Evolutionary conservation across 2,329 filamentous ascomycete genomes (phyloP).

Genomic region (Alternaria panax): DNA sequence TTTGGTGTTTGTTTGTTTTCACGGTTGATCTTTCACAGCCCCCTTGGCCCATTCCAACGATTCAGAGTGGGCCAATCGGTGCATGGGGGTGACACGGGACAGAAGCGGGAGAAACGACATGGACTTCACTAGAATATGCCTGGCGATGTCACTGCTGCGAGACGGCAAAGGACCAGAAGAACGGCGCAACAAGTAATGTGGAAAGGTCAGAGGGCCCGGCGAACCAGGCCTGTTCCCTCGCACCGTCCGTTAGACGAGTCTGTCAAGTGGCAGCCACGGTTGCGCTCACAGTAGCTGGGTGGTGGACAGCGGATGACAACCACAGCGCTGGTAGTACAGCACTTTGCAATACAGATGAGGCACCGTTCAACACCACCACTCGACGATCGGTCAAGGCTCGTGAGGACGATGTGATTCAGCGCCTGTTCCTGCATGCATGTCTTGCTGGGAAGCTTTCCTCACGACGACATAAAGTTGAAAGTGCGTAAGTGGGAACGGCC

Average conservation of each 20-base stretch:
- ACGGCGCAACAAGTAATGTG: constrained; percentile 24
- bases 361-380: constrained; percentile 14
- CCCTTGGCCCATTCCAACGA: constrained; percentile 15
- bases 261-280: constrained; percentile 36
- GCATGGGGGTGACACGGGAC: constrained; percentile 20
- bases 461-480: constrained; percentile 15
- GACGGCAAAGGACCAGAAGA: constrained; percentile 30
- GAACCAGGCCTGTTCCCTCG: constrained; percentile 23
- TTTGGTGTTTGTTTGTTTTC: constrained; percentile 37
- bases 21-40: not conserved
- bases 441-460: constrained; percentile 28
- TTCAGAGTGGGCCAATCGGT: constrained; percentile 22
- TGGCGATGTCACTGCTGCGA: constrained; percentile 31
- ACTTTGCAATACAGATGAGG: constrained; percentile 9
- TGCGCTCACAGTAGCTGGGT: constrained; percentile 28
- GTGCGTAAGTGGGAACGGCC: constrained; percentile 9
- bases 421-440: constrained; percentile 36
- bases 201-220: constrained; percentile 21
- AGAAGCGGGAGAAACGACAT: constrained; percentile 19
- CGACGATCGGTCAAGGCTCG: constrained; percentile 10
- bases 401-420: constrained; percentile 17
- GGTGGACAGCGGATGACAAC: constrained; percentile 25
- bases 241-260: constrained; percentile 29
- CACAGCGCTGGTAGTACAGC: constrained; percentile 27
- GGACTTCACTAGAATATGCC: constrained; percentile 18